Evolutionary conservation across 2,329 filamentous ascomycete species (phyloP), one percentile per base, ranked within the genome.

Genomic region (Corniculantispora saksenae): DNA sequence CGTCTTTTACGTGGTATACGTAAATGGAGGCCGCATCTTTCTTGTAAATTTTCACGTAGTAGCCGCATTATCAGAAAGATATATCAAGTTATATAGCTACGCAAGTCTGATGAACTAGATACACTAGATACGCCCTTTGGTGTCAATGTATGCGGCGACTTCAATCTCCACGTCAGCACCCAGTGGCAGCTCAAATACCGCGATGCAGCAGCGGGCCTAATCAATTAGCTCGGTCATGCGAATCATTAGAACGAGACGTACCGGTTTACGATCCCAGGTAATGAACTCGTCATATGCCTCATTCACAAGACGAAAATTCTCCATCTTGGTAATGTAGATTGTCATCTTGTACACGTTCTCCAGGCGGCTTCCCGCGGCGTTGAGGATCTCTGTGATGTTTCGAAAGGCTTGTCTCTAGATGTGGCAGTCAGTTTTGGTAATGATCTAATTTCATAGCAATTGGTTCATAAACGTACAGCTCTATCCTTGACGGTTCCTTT

Each of bases 151-250:
- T 38, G 72, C 72, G 6, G 89, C 88, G 73, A 87, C 90, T 79
- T 93, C 90, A 73, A 93, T 91, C 81, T 93, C 91, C 10, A 93
- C 86, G 65, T 89, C 85, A 3, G 90, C 89, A 13, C 85, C 84
- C 72, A 90, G 84, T 1, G 90, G 91, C 69, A 93, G 78, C 74
- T 90, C 84, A 76, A 91, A 87, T 17, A 93, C 91, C 0, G 90
- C 90, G 25, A 93, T 89, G 74, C 90, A 93, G 64, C 86, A 90
- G 67, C 89, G 77, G 67, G 76, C 78, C 79, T 81, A 9, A n/a
- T 35, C 53, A 4, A 17, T 35, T 48, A 48, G 63, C 13, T 51
- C 40, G 54, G 35, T 53, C 1, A 10, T 1, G 5, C 19, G 13
- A 23, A 13, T 61, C 75, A 15, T 84, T 80, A 19, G 85, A 85